These are phyloP conservation scores for Sarocladium kiliense DNA, from an alignment of 2,329 filamentous ascomycete species.

Conservation along the genomic window DNA sequence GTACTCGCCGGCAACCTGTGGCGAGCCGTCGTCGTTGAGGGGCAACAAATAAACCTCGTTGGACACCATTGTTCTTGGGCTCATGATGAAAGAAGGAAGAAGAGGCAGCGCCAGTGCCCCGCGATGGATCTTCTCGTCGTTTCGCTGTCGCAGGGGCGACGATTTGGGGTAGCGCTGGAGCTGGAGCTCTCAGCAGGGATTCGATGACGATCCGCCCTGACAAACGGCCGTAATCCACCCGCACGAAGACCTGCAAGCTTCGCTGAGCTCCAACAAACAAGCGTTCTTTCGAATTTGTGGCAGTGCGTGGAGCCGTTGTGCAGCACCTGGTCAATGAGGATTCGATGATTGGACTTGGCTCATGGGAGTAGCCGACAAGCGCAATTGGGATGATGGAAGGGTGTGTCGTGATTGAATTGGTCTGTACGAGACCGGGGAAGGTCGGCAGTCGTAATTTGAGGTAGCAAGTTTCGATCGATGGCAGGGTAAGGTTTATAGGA, in stretches of 20 bases:
- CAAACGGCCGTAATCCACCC: constrained; percentile 3
- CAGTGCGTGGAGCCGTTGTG: not conserved
- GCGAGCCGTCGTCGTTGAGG: constrained; percentile 88
- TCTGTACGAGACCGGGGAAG: not conserved
- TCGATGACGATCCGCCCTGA: constrained; percentile 4
- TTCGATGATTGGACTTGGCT: not conserved
- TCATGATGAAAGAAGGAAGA: constrained; percentile 40
- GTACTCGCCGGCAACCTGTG: constrained; percentile 83
- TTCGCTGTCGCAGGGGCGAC: not conserved
- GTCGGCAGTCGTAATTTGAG: not conserved
- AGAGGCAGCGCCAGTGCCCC: constrained; percentile 12
- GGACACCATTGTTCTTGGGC: constrained; percentile 57
- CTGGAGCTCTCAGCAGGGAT: constrained; percentile 7
- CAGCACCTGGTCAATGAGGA: not conserved
- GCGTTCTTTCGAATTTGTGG: not conserved
- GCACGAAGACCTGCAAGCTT: not conserved
- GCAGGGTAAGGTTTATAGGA: not conserved
- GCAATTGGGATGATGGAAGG: not conserved
- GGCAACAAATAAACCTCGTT: constrained; percentile 81
- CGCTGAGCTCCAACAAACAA: not conserved
- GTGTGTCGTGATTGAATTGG: not conserved
- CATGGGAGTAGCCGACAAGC: not conserved
- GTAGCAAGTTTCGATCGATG: not conserved
- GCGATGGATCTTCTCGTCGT: constrained; percentile 9
- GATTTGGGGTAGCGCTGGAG: constrained; percentile 8